Conservation (phyloP, 2,329 filamentous ascomycete species). For the Pyrenophora tritici-repentis region DNA sequence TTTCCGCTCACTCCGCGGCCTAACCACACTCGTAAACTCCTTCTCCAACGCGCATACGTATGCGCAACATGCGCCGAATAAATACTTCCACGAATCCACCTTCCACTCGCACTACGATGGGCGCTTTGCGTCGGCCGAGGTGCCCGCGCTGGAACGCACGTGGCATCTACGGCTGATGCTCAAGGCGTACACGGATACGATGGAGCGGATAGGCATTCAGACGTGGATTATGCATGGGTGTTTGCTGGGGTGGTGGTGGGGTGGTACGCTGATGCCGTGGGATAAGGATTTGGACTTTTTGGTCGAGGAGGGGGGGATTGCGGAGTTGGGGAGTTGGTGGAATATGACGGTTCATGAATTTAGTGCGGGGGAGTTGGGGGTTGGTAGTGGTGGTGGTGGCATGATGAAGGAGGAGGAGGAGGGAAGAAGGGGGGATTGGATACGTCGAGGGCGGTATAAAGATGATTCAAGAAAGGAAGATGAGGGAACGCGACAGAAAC, state of each 20-base stretch:
- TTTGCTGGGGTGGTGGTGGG: conserved; percentile 68
- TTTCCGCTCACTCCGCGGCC: conserved; percentile 18
- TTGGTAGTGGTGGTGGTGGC: conserved; percentile 1
- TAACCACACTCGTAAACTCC: conserved; percentile 26
- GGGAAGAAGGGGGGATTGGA: conserved; percentile 18
- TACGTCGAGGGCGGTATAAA: too few relatives aligned
- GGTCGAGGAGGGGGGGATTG: conserved; percentile 60
- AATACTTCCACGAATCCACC: conserved; percentile 46
- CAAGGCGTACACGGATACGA: conserved; percentile 61
- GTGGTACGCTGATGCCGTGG: conserved; percentile 65
- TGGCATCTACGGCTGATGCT: conserved; percentile 58
- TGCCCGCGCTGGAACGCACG: conserved; percentile 55
- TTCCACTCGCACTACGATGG: conserved; percentile 64
- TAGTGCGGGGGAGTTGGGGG: conserved; percentile 17
- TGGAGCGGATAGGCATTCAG: conserved; percentile 61
- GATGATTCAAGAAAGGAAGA: conserved; percentile 8
- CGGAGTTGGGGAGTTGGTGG: conserved; percentile 64
- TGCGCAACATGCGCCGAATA: conserved; percentile 11
- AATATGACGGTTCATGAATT: conserved; percentile 64
- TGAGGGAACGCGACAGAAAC: background rate
- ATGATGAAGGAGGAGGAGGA: background rate
- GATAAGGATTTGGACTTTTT: conserved; percentile 66
- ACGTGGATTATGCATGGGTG: conserved; percentile 69
- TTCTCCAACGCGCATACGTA: conserved; percentile 21
- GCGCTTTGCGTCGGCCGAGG: conserved; percentile 55